These are phyloP conservation scores for Cladophialophora exuberans DNA, from an alignment of 2,329 filamentous ascomycete genomes.

Conservation along the genomic window DNA sequence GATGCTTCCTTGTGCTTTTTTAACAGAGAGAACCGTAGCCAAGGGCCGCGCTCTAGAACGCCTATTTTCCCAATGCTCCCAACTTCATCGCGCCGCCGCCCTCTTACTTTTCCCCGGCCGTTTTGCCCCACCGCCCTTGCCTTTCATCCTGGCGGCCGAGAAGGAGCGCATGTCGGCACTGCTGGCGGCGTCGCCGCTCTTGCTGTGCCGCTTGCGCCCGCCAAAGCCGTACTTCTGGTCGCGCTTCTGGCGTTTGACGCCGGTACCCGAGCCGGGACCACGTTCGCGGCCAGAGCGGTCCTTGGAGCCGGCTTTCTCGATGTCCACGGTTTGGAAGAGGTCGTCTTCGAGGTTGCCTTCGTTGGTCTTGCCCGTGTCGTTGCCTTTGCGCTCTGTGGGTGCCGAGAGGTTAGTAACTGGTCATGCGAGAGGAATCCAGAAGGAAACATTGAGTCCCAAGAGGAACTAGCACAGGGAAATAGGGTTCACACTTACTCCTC, in stretches of 20 bases:
- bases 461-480: constrained; percentile 2
- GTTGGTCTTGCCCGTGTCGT: constrained; percentile 66
- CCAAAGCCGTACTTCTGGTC: constrained; percentile 94
- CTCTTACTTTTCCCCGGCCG: constrained; percentile 57
- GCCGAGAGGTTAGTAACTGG: constrained; percentile 16
- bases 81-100: constrained; percentile 36
- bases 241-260: constrained; percentile 83
- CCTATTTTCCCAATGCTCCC: too few relatives aligned
- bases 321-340: constrained; percentile 57
- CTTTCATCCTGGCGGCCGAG: constrained; percentile 79
- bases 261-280: constrained; percentile 35
- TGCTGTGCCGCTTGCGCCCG: constrained; percentile 88
- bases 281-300: constrained; percentile 43
- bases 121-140: constrained; percentile 36
- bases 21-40: too few relatives aligned
- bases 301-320: constrained; percentile 46
- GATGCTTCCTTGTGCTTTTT: neutral
- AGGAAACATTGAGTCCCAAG: constrained; percentile 1
- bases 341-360: constrained; percentile 68
- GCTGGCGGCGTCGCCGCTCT: constrained; percentile 86
- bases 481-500: constrained; percentile 73
- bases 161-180: constrained; percentile 81
- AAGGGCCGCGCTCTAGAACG: too few relatives aligned
- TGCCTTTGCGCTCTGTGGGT: constrained; percentile 78
- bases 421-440: constrained; percentile 29